Evolutionary conservation across 2,329 filamentous ascomycete species (phyloP), one percentile per base, ranked within the genome.

Genomic region (Aspergillus sp.): DNA sequence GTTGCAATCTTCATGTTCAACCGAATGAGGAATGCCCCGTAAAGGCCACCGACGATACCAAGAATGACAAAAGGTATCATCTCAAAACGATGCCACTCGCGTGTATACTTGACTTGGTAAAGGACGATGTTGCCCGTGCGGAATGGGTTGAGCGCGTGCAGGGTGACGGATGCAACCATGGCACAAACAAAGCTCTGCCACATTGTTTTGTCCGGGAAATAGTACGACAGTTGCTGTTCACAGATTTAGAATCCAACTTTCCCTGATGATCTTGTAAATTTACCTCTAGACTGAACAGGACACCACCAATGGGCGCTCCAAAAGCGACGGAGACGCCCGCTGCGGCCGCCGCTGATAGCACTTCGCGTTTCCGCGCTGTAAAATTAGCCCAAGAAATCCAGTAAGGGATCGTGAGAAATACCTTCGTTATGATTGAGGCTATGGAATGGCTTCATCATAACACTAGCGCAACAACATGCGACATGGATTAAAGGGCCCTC

Each of bases 171-270:
- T 15, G 93, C 95, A n/a, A 96, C 91, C 93, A 98, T 98, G 73
- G 95, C 95, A 70, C 95, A 98, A 43, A 99, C 95, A 72, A 99
- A 99, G 70, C 92, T 97, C 75, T 97, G 95, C 95, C 95, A 99
- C 95, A 99, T 98, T 9, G 95, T 98, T 78, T 98, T 98, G 78
- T 98, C 94, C 0, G 95, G 94, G 69, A 98, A 98, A 76, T 97
- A 98, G 75, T 97, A 98, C 0, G 92, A 96, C 2, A 98, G 82
- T 84, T 96, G 92, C 85, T 91, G 61, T 45, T 30, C 13, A 13
- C 6, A 49, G 3, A 49, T 12, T 52, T 38, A 52, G 32, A 6
- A 30, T 43, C 9, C 10, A 32, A 0, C 5, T 17, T 10, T n/a
- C 19, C 10, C 1, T 9, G 15, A 12, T 7, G 8, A 2, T 36